Base-by-base conservation (phyloP, 108 stramenopile genomes). In the Skeletonema marinoi region DNA sequence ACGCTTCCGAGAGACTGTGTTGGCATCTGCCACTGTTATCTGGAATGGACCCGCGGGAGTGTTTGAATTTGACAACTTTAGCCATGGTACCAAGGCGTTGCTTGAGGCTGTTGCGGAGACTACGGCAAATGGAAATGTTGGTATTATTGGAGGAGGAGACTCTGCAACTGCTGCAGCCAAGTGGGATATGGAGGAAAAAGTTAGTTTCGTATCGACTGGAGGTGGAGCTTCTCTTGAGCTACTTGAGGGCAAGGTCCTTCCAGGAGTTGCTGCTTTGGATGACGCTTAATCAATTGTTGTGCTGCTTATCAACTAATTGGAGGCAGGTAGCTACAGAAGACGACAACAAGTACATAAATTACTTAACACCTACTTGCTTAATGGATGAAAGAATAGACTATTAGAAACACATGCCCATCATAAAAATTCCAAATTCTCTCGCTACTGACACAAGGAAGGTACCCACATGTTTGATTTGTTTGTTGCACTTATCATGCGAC, bases 141-240 rank as follows among this genome's bases (percentile, higher is more conserved):
- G 97, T 78, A 98, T 99, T 88, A 96, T 99, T 71, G 99, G 99
- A 70, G 99, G 99, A 71, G 99, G 99, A 56, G 99, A 99, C 92
- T 98, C 98, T 75, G 99, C 98, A 78, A 97, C 98, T 48, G 98
- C 98, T 70, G 90, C 93, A 32, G 97, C 97, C 78, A 78, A 88
- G 70, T 88, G 86, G 33, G 97, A 96, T 87, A 88, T 94, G 65
- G 96, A 96, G 35, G 95, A 92, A 51, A 91, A 97, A 66, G 97
- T 99, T 88, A 90, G 92, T 75, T 98, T 98, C 91, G 97, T 99
- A 74, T 98, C 98, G 38, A 97, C 97, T 50, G 98, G 98, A 77
- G 98, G 98, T 66, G 99, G 99, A 82, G 99, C 99, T 54, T 96
- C 96, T 41, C 84, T 99, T 67, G 99, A 99, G 81, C 94, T 99